phyloP scores from a whole-genome alignment of 179 eudicot genomes.

The Drosera spatulata region DNA sequence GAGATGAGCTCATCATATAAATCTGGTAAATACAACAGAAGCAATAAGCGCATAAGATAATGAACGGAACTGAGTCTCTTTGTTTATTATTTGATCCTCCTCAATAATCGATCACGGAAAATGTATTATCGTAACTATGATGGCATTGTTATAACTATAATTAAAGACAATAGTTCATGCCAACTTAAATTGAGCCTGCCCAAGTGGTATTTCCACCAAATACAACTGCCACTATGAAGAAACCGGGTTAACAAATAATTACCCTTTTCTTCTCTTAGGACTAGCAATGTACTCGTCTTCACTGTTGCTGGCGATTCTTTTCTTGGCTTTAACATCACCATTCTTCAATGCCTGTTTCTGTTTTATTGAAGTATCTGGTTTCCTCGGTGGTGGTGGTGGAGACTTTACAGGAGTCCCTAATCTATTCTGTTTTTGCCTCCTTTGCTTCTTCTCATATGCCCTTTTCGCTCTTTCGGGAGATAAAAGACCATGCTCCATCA shows the following conservation, averaged over 20 bases:
- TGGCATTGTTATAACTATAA: too few relatives aligned
- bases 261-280: conserved; percentile 55
- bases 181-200: too few relatives aligned
- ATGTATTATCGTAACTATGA: too few relatives aligned
- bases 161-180: too few relatives aligned
- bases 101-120: too few relatives aligned
- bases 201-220: too few relatives aligned
- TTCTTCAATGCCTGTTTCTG: conserved; percentile 36
- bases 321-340: conserved; percentile 59
- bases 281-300: conserved; percentile 49
- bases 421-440: conserved; percentile 62
- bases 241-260: not conserved
- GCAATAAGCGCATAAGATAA: too few relatives aligned
- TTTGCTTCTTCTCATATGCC: conserved; percentile 74
- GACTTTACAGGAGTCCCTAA: conserved; percentile 71
- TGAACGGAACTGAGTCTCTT: too few relatives aligned
- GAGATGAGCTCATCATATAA: too few relatives aligned
- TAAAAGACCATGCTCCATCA: conserved; percentile 89
- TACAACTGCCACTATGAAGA: too few relatives aligned
- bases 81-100: too few relatives aligned
- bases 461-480: conserved; percentile 72
- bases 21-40: too few relatives aligned
- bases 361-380: conserved; percentile 52
- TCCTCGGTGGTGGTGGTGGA: conserved; percentile 30
- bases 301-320: conserved; percentile 31